These are phyloP conservation scores for Apiotrichum siamense DNA, from an alignment of 1,284 basidiomycete genomes.

Conservation along the genomic window DNA sequence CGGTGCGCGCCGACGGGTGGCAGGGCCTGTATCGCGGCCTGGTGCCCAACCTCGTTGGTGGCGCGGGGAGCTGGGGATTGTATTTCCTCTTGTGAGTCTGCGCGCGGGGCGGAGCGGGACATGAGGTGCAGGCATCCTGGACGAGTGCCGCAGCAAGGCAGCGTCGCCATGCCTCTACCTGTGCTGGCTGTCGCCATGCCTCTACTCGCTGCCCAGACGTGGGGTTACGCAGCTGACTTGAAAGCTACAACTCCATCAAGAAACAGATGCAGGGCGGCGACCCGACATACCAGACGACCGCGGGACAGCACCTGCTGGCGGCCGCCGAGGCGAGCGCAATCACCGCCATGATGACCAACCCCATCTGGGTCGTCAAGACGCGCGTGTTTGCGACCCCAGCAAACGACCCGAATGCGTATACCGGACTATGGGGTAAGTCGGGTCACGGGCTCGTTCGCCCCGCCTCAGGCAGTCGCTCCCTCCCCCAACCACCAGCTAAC, in stretches of 20 bases:
- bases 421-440: slow-evolving; percentile 67
- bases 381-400: slow-evolving; percentile 84
- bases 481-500: not conserved
- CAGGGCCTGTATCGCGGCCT: slow-evolving; percentile 86
- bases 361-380: slow-evolving; percentile 97
- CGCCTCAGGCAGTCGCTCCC: not conserved
- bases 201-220: not conserved
- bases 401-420: slow-evolving; percentile 63
- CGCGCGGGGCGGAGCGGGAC: not conserved
- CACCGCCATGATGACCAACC: slow-evolving; percentile 93
- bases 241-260: slow-evolving; percentile 96
- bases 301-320: slow-evolving; percentile 77
- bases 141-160: no score
- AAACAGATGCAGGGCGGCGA: slow-evolving; percentile 52
- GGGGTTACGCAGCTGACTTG: not conserved
- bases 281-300: slow-evolving; percentile 54
- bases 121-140: not conserved
- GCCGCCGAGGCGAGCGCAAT: slow-evolving; percentile 91
- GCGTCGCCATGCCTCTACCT: no score
- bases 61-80: slow-evolving; percentile 94
- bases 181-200: no score
- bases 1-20: slow-evolving; percentile 71
- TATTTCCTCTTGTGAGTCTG: slow-evolving; percentile 90
- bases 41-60: slow-evolving; percentile 86
- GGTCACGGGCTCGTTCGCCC: not conserved